Evolutionary conservation across 2,329 filamentous ascomycete genomes (phyloP).

Genomic region (Aspergillus alliaceus): DNA sequence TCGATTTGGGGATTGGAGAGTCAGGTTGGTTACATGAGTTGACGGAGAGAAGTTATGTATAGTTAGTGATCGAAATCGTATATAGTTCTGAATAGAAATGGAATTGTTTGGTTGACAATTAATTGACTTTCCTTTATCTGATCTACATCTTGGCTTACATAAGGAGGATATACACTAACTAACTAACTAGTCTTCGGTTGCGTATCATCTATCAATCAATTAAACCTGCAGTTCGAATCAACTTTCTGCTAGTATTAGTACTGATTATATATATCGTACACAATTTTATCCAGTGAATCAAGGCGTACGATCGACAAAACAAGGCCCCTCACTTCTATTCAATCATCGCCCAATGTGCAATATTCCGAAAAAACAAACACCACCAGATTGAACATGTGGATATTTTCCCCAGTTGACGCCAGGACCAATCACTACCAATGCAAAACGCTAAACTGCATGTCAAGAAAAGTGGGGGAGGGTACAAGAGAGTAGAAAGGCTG

Average conservation of each 20-base stretch:
- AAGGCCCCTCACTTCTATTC: constrained; percentile 4
- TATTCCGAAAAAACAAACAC: not conserved
- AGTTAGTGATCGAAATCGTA: too few species aligned
- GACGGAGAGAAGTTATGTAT: too few species aligned
- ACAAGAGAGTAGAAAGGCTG: not conserved
- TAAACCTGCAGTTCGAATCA: not conserved
- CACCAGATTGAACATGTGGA: not conserved
- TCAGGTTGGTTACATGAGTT: too few species aligned
- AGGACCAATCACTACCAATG: constrained; percentile 15
- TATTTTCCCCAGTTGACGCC: constrained; percentile 13
- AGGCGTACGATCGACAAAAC: constrained; percentile 1
- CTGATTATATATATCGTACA: constrained; percentile 7
- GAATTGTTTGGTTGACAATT: too few species aligned
- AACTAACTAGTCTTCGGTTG: not conserved
- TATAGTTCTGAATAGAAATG: too few species aligned
- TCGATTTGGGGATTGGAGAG: not conserved
- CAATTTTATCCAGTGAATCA: not conserved
- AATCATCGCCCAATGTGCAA: not conserved
- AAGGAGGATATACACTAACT: too few species aligned
- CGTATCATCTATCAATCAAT: constrained; percentile 1
- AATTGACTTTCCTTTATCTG: too few species aligned
- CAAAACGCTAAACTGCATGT: constrained; percentile 21
- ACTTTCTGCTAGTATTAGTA: not conserved
- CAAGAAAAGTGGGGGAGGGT: not conserved
- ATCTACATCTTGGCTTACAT: too few species aligned